Conservation (phyloP, 179 eudicot genomes). For the Spinacia oleracea region DNA sequence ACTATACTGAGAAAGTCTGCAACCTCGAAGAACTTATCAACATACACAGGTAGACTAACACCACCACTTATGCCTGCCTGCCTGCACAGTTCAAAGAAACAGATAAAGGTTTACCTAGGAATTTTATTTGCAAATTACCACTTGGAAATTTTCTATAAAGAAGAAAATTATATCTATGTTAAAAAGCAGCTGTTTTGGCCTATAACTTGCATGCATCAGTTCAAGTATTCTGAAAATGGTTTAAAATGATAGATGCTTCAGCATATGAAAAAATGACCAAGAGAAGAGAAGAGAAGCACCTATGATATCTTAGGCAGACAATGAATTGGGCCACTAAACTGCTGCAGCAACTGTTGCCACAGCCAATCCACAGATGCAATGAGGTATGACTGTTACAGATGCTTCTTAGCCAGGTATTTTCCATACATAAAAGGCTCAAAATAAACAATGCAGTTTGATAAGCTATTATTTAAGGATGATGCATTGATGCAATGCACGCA, state of each 20-base stretch:
- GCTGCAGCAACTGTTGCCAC: constrained; percentile 70
- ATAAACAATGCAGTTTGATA: not conserved
- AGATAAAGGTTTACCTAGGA: not conserved
- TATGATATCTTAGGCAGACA: constrained; percentile 64
- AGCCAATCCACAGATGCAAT: constrained; percentile 63
- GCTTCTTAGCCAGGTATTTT: constrained; percentile 52
- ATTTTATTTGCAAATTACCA: not conserved
- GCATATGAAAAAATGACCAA: not conserved
- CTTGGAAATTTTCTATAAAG: not conserved
- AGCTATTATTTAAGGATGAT: too few species aligned
- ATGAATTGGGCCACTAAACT: constrained; percentile 79
- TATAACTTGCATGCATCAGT: not conserved
- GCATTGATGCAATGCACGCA: too few species aligned
- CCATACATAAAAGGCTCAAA: constrained; percentile 30
- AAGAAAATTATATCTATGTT: not conserved
- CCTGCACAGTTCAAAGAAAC: constrained; percentile 46
- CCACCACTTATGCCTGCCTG: constrained; percentile 97
- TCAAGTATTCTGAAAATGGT: not conserved
- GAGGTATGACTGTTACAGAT: constrained; percentile 42
- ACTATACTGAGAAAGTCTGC: constrained; percentile 25
- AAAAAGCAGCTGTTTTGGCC: not conserved
- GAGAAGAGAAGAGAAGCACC: not conserved
- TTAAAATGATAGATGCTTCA: not conserved
- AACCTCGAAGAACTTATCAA: constrained; percentile 95
- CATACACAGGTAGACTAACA: constrained; percentile 80